A percentile compares a stretch with the other conserved stretches of the same genome.
Conservation (phyloP, 176 grass and related monocot species). For the Pontederia paniculata region DNA sequence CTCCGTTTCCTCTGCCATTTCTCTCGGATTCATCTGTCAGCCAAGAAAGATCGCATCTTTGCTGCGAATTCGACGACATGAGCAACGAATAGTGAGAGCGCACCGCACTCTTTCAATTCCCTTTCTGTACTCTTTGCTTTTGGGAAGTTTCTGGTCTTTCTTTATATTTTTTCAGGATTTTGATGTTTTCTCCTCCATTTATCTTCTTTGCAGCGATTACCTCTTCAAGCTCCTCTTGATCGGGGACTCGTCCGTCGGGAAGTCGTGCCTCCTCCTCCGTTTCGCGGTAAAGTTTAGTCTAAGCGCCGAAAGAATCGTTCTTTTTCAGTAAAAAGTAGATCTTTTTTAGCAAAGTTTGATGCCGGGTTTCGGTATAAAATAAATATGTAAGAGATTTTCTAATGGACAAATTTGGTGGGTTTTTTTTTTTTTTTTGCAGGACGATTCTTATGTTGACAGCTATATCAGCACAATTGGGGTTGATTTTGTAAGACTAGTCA, state of each 20-base stretch:
- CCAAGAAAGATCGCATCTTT: too few species aligned
- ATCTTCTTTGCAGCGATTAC: slow-evolving; percentile 51
- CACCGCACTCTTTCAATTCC: not conserved
- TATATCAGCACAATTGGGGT: slow-evolving; percentile 96
- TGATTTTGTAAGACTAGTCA: slow-evolving; percentile 67
- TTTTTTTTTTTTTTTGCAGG: slow-evolving; percentile 33
- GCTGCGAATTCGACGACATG: slow-evolving; percentile 18
- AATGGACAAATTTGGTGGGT: not conserved
- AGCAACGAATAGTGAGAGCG: slow-evolving; percentile 42
- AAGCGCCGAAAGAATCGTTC: not conserved
- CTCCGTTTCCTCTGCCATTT: too few species aligned
- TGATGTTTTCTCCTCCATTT: not conserved
- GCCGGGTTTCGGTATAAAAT: not conserved
- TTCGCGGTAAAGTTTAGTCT: slow-evolving; percentile 45
- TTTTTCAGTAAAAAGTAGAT: not conserved
- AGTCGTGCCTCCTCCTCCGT: slow-evolving; percentile 85
- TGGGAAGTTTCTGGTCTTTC: too few species aligned
- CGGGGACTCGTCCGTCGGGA: slow-evolving; percentile 92
- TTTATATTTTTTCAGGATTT: not conserved
- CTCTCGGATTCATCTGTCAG: too few species aligned
- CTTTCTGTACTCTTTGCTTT: not conserved
- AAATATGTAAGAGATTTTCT: too few species aligned
- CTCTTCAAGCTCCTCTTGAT: slow-evolving; percentile 99
- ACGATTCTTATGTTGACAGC: slow-evolving; percentile 80
- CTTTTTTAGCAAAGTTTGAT: not conserved